phyloP scores from a whole-genome alignment of 768 basidiomycete species.

The Udeniomyces megalosporus region DNA sequence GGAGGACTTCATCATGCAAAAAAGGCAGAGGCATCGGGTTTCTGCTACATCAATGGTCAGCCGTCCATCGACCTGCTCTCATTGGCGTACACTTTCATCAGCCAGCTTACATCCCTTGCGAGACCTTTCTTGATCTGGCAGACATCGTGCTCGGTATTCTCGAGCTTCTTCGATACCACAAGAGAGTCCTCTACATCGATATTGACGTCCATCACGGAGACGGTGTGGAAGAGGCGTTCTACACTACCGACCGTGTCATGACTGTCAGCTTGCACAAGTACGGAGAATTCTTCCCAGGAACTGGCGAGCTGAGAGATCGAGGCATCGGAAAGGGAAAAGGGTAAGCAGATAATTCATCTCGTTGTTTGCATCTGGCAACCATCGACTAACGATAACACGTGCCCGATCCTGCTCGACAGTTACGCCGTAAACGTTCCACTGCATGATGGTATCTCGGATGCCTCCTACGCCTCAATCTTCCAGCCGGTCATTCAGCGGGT shows the following conservation, averaged over 20 bases:
- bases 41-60: slow-evolving; percentile 94
- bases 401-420: slow-evolving; percentile 24
- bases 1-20: slow-evolving; percentile 97
- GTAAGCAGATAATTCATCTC: slow-evolving; percentile 17
- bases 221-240: slow-evolving; percentile 98
- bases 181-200: slow-evolving; percentile 89
- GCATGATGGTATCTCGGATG: slow-evolving; percentile 86
- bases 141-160: slow-evolving; percentile 95
- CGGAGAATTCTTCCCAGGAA: slow-evolving; percentile 97
- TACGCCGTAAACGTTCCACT: slow-evolving; percentile 90
- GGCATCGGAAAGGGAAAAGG: slow-evolving; percentile 83
- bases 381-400: not conserved
- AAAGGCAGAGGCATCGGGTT: slow-evolving; percentile 96
- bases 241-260: slow-evolving; percentile 97
- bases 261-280: slow-evolving; percentile 97
- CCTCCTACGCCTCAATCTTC: slow-evolving; percentile 85
- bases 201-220: slow-evolving; percentile 98
- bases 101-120: not conserved
- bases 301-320: slow-evolving; percentile 86
- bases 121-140: slow-evolving; percentile 29
- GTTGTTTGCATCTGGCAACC: not conserved
- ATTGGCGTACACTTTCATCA: not conserved
- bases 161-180: slow-evolving; percentile 83
- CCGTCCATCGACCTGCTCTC: not conserved
- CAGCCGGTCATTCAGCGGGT: slow-evolving; percentile 87